These are phyloP conservation scores for Chrysoporthe austroafricana DNA, from an alignment of 2,329 filamentous ascomycete species.

Conservation along the genomic window DNA sequence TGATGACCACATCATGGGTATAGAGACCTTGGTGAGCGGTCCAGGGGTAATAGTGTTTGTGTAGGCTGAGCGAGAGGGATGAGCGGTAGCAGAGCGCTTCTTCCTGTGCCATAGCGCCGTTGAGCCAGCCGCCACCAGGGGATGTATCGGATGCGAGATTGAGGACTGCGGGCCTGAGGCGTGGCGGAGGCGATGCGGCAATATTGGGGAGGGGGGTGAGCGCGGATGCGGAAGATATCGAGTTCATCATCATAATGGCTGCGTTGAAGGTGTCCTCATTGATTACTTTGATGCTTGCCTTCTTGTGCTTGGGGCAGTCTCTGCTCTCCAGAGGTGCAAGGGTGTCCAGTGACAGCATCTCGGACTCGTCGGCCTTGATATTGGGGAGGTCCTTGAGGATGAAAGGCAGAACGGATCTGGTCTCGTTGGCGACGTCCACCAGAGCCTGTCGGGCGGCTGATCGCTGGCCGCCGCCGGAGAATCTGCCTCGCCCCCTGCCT, in stretches of 20 bases:
- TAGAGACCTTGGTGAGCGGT: conserved; percentile 35
- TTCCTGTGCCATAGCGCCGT: conserved; percentile 68
- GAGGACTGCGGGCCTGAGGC: conserved; percentile 57
- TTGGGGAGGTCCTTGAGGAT: conserved; percentile 50
- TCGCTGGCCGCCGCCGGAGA: conserved; percentile 1
- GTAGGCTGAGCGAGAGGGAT: conserved; percentile 54
- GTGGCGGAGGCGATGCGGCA: not conserved
- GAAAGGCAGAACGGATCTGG: conserved; percentile 48
- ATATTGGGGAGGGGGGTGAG: not conserved
- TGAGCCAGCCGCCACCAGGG: conserved; percentile 67
- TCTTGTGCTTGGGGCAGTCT: conserved; percentile 47
- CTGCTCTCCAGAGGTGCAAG: conserved; percentile 44
- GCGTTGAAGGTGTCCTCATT: conserved; percentile 62
- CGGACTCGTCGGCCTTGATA: conserved; percentile 42
- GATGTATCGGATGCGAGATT: conserved; percentile 65
- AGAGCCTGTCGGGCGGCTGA: conserved; percentile 35
- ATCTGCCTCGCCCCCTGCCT: conserved; percentile 32
- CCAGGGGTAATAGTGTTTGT: conserved; percentile 36
- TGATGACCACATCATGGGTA: conserved; percentile 39
- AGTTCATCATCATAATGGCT: conserved; percentile 47
- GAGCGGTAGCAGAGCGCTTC: conserved; percentile 70
- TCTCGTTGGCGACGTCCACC: conserved; percentile 51
- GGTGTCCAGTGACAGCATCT: conserved; percentile 42
- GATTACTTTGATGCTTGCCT: conserved; percentile 50
- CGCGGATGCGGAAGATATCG: conserved; percentile 4